Evolutionary conservation across 768 basidiomycete genomes (phyloP), one percentile per base, ranked within the genome.

Genomic region (Tricholoma saponaceum): DNA sequence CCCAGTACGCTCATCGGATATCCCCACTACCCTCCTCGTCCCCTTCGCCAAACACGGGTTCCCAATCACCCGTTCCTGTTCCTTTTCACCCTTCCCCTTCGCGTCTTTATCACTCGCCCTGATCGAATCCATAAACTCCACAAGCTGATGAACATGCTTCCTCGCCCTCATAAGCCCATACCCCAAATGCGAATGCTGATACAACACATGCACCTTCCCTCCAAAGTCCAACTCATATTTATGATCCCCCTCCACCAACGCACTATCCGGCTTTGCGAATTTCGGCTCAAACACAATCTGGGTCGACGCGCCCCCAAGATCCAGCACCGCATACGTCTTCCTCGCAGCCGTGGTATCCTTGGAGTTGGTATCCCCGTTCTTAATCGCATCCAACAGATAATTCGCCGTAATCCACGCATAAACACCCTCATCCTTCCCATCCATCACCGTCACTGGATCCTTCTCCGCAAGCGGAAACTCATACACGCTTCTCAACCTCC

Each of bases 341-440:
- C 18, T 26, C 23, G 8, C 54, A 22, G 13, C 47, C 25, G 20
- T 33, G 53, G 67, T 60, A 1, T 76, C 73, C 35, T n/a, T n/a
- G n/a, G n/a, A n/a, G 13, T n/a, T 37, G 12, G 8, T 5, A 16
- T 80, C 72, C 51, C 79, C 80, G 9, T 79, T 76, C 14, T 84
- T 81, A 66, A 97, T 85, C 37, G 88, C 84, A 52, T 81, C 80
- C 43, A 96, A 76, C 50, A 98, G 79, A 73, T 97, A 98, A 72
- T 98, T 98, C 58, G 91, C 93, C 16, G 96, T 97, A 62, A 98
- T 93, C 95, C 96, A 98, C 26, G 96, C 94, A 69, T 91, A 98
- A n/a, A 98, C 92, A 30, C 93, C 96, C 72, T 98, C 96, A 68
- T 98, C 95, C 62, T 86, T 77, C 7, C 95, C 95, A 61, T 97